Evolutionary conservation across 2,329 filamentous ascomycete species (phyloP).

Genomic region (Verticillium nonalfalfae): DNA sequence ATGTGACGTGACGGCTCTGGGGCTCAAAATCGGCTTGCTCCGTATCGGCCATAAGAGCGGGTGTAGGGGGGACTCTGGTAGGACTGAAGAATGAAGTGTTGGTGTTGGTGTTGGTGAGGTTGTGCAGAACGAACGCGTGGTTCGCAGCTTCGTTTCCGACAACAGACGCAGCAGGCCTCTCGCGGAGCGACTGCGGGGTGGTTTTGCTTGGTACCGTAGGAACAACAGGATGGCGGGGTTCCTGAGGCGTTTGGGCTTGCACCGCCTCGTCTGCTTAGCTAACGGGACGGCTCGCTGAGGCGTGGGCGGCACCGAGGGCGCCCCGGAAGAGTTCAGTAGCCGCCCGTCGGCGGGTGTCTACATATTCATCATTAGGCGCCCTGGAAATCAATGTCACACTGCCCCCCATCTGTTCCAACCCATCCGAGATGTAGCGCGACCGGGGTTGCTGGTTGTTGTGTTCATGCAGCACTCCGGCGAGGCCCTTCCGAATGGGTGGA

Average conservation of each 20-base stretch:
- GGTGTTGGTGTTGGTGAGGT: conserved; percentile 9
- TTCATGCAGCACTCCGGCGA: too few relatives aligned
- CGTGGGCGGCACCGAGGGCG: too few relatives aligned
- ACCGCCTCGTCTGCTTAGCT: neutral
- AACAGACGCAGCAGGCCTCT: conserved; percentile 6
- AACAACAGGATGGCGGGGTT: conserved; percentile 9
- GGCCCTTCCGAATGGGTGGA: too few relatives aligned
- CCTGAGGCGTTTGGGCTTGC: neutral
- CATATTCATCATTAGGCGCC: neutral
- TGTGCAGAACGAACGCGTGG: conserved; percentile 5
- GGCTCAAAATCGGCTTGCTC: conserved; percentile 42
- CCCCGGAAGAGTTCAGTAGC: too few relatives aligned
- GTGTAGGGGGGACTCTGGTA: too few relatives aligned
- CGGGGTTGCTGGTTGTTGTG: too few relatives aligned
- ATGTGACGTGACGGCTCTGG: conserved; percentile 45
- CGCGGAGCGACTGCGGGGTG: conserved; percentile 9
- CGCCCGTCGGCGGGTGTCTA: too few relatives aligned
- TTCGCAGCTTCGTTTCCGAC: neutral
- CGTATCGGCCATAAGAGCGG: conserved; percentile 45
- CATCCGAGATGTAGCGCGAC: too few relatives aligned
- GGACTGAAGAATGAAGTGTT: too few relatives aligned
- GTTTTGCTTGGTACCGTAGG: conserved; percentile 1
- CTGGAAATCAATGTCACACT: too few relatives aligned
- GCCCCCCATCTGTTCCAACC: too few relatives aligned
- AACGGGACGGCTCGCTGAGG: too few relatives aligned